Conservation (phyloP, 2,329 filamentous ascomycete species). For the Chaetomium strumarium region DNA sequence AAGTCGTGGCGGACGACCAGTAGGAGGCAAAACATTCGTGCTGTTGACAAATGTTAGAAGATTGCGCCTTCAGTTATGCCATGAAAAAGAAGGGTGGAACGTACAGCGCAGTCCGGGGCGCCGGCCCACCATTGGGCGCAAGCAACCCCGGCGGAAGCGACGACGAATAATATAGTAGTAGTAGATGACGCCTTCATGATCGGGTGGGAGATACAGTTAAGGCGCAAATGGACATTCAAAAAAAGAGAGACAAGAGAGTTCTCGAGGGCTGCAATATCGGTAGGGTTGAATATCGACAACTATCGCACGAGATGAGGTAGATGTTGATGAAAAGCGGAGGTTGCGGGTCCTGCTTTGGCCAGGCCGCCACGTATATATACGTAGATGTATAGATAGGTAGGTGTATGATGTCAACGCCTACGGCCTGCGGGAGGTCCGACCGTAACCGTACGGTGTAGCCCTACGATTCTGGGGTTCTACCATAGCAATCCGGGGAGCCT, state of each 20-base stretch:
- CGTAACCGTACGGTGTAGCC: not conserved
- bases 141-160: conserved; percentile 28
- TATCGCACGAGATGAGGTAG: no score
- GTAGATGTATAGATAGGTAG: no score
- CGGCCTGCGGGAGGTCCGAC: not conserved
- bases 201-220: not conserved
- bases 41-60: conserved; percentile 26
- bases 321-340: no score
- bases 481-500: not conserved
- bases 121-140: conserved; percentile 37
- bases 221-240: no score
- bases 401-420: no score
- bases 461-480: no score
- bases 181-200: conserved; percentile 32
- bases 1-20: conserved; percentile 29
- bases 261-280: not conserved
- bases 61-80: not conserved
- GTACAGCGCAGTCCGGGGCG: conserved; percentile 39
- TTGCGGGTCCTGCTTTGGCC: no score
- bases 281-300: no score
- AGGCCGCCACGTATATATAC: no score
- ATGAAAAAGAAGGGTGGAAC: conserved; percentile 19
- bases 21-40: conserved; percentile 38
- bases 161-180: conserved; percentile 23
- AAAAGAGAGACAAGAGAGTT: not conserved